These are phyloP conservation scores for Populus euphratica DNA, from an alignment of 345 rosid species.

Conservation along the genomic window DNA sequence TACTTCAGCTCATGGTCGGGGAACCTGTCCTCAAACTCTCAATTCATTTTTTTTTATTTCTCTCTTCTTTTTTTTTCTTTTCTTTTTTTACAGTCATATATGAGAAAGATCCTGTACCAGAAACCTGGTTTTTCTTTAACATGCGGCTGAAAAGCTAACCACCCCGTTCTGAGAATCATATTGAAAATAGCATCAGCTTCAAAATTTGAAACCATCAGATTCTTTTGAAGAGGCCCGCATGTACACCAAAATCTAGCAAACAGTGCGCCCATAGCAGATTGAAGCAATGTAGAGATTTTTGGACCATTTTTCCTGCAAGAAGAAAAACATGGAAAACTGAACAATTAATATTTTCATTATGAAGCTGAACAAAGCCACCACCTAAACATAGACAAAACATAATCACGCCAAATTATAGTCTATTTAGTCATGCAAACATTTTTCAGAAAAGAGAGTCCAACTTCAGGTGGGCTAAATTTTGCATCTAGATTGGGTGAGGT, in stretches of 20 bases:
- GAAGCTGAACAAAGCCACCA: not conserved
- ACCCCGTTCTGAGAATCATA: not conserved
- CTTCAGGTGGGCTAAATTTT: too few relatives aligned
- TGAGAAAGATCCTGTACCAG: conserved; percentile 13
- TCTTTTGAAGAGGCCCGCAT: conserved; percentile 13
- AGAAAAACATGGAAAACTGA: not conserved
- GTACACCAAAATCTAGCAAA: conserved; percentile 40
- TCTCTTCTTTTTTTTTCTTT: not conserved
- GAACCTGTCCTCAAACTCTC: conserved; percentile 17
- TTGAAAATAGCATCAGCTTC: conserved; percentile 32
- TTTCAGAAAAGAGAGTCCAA: not conserved
- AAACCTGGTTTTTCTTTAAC: conserved; percentile 15
- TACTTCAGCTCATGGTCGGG: too few relatives aligned
- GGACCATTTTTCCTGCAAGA: conserved; percentile 63
- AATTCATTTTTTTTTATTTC: conserved; percentile 9
- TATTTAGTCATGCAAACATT: not conserved
- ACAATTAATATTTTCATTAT: not conserved
- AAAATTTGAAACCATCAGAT: conserved; percentile 21
- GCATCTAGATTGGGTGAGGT: too few relatives aligned
- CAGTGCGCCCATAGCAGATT: conserved; percentile 67
- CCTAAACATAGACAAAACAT: not conserved
- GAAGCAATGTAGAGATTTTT: conserved; percentile 66
- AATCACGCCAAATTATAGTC: not conserved
- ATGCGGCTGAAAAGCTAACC: conserved; percentile 16
- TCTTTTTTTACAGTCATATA: conserved; percentile 23